These are phyloP conservation scores for Kalanchoe fedtschenkoi DNA, from an alignment of 164 flowering plant species.

Conservation along the genomic window DNA sequence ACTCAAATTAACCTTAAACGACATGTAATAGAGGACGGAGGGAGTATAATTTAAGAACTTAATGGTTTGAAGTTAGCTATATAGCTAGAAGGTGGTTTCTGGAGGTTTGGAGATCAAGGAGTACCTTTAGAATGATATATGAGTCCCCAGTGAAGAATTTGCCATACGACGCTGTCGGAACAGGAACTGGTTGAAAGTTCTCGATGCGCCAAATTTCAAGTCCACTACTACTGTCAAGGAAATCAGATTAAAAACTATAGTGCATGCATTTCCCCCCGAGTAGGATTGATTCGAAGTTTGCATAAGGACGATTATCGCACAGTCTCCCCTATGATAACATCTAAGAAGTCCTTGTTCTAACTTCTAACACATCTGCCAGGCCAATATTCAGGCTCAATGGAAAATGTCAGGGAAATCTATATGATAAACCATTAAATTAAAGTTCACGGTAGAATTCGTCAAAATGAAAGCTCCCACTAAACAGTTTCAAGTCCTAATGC, in stretches of 20 bases:
- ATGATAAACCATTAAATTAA: too few relatives aligned
- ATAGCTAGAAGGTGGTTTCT: not conserved
- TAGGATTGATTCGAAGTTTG: not conserved
- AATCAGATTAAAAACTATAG: not conserved
- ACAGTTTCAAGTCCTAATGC: too few relatives aligned
- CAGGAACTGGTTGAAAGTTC: constrained; percentile 66
- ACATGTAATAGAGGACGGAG: too few relatives aligned
- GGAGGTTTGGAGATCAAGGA: not conserved
- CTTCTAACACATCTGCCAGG: not conserved
- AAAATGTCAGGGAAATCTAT: too few relatives aligned
- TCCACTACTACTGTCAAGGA: constrained; percentile 37
- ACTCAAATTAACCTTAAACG: too few relatives aligned
- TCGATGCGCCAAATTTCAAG: constrained; percentile 96
- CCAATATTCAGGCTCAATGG: not conserved
- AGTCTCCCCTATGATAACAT: not conserved
- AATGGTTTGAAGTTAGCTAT: too few relatives aligned
- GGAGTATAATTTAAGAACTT: not conserved
- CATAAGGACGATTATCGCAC: not conserved
- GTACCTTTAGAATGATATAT: constrained; percentile 75
- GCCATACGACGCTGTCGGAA: constrained; percentile 66
- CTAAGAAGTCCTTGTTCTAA: not conserved
- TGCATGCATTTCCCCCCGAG: not conserved
- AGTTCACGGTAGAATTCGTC: too few relatives aligned
- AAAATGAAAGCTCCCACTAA: too few relatives aligned
- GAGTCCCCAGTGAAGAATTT: constrained; percentile 95